Base-by-base conservation (phyloP, 1,139 yeast genomes). In the Torulaspora globosa region DNA sequence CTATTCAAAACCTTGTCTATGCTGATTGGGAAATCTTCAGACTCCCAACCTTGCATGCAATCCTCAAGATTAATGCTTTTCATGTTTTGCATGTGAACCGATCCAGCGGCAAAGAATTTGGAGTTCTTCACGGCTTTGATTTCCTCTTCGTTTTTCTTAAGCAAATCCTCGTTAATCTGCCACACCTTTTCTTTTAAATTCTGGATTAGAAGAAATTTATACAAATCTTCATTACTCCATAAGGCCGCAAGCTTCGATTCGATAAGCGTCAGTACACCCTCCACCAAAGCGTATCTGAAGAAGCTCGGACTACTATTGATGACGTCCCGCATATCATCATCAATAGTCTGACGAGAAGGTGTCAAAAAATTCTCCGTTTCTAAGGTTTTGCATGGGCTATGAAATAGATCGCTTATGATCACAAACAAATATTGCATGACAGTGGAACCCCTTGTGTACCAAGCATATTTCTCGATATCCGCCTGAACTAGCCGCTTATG, bases 381-480 rank as follows among this genome's bases (percentile, higher is more conserved):
- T 38, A 53, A 52, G n/a, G 43, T 32, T 29, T 41, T 50, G 3
- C 33, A 12, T 26, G 59, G 59, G 30, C 44, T 39, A 30, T 57
- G 60, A 36, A 49, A 52, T 3, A 60, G 35, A 39, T 57, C 60
- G 34, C 57, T 55, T 15, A 60, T 44, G 7, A 59, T 44, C 5
- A 60, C 52, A 39, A 58, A 60, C 9, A 60, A 45, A 43, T 60
- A 60, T 45, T 60, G 63, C 63, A 59, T 60, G 2, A 59, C 60
- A 2, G 63, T 60, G 3, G 63, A 60, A 15, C 63, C 63, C 34
- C 49, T 47, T 7, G 61, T 52, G 38, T 58, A 59, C 65, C 65
- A 60, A 5, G 49, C 40, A 41, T 46, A 56, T 24, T 53, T 50
- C 11, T 42, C 44, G 10, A 53, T 49, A 33, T 49, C 39, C 10